Base-by-base conservation (phyloP, 1,284 basidiomycete species). In the Moesziomyces parantarcticus region DNA sequence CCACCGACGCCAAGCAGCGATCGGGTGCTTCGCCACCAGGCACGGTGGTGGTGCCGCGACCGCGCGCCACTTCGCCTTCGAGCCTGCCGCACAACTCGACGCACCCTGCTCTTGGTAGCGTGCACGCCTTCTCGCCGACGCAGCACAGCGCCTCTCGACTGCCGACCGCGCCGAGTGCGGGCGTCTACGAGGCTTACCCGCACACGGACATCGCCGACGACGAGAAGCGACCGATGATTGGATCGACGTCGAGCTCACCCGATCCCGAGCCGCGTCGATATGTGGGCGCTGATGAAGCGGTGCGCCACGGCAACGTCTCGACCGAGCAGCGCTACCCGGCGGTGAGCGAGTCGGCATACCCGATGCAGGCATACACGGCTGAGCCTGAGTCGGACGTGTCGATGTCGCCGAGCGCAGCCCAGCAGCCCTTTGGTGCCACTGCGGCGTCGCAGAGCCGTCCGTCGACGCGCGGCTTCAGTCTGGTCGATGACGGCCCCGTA, bases 401-500 rank as follows among this genome's bases (percentile, higher is more conserved):
- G 14, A 32, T 57, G 29, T 51, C 71, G 25, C 60, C 50, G 5
- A 26, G 47, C 34, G 5, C 29, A 3, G 43, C 55, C 34, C 50
- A 61, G 36, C 58, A 39, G 39, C 54, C 39, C 50, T 55, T 44
- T 26, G 22, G 14, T 29, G 34, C 55, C 32, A 40, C 56, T 1
- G 47, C 53, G 20, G 26, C 47, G 48, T 63, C 53, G 51, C 66
- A 57, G 29, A 58, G 50, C 44, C 59, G 74, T 39, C 58, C 67
- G 20, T 22, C 49, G 42, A 61, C 50, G 32, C 66, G 67, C 39
- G 80, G 82, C 23, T 77, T 83, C 65, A 78, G 74, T 44, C 57
- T 83, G 29, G 78, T 81, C 22, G 82, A 83, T 43, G 82, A 83
- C 41, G 82, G 82, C 3, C 82, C 82, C 45, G 79, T 82, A 20